Base-by-base conservation (phyloP, 2,329 filamentous ascomycete genomes). In the Neonectria sp. region DNA sequence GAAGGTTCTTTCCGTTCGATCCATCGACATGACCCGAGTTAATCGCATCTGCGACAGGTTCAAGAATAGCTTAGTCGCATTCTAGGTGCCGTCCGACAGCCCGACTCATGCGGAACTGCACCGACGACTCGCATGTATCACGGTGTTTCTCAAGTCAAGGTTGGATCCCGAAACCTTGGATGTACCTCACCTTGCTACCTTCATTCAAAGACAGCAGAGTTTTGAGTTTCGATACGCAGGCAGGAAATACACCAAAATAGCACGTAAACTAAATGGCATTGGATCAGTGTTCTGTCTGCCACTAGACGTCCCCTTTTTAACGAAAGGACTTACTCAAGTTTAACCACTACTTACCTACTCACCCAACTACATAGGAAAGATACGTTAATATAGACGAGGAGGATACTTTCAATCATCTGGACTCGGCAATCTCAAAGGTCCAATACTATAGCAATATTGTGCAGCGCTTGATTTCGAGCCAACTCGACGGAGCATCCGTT, bases 351-450 rank as follows among this genome's bases (percentile, higher is more conserved):
- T 43, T 21, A 21, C 40, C 6, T 55, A 37, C 60, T 72, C 3
- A 71, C 5, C 9, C 4, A 4, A 7, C 2, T 60, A 79, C 79
- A 5, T 80, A 79, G 17, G 79, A 80, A 51, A 68, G 79, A 37
- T 80, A 80, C 60, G 56, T 80, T 0, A 79, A 78, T 33, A 74
- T 79, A 66, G 79, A 80, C 12, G 79, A 80, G 15, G 75, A 75
- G 4, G 72, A 76, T 5, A 67, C 72, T 0, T 78, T 80, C 15
- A 63, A 56, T 11, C 79, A 80, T 37, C 37, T 80, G 2, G 35
- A 55, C 1, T 70, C 66, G 0, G 49, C 80, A 0, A 71, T 68
- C 0, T 59, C 69, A 2, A 56, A 63, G 1, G 64, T 65, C 2
- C 65, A 67, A 3, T 40, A 68, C 12, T 71, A 76, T 17, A 67